Conservation (phyloP, 331 rosid species). For the Saraca asoca region DNA sequence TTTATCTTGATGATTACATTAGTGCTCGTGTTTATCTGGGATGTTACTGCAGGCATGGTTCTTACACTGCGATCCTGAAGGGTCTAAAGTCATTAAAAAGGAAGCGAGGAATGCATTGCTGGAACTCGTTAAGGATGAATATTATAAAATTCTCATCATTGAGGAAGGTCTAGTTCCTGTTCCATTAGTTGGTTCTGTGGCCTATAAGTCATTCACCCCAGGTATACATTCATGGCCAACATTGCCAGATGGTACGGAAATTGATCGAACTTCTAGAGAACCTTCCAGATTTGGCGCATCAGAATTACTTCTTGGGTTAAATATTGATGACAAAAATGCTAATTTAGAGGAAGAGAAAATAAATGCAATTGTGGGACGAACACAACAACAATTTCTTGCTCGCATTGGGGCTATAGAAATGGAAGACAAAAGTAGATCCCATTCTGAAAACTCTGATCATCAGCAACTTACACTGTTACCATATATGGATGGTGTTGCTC, state of each 20-base stretch:
- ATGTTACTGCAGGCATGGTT: conserved; percentile 61
- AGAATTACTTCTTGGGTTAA: conserved; percentile 76
- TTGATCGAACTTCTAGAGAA: conserved; percentile 55
- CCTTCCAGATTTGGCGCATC: conserved; percentile 84
- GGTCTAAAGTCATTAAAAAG: conserved; percentile 62
- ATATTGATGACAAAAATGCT: conserved; percentile 52
- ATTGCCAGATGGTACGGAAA: conserved; percentile 81
- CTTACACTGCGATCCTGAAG: conserved; percentile 44
- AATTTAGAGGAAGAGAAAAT: conserved; percentile 69
- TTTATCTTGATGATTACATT: conserved; percentile 24
- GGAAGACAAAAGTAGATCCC: conserved; percentile 46
- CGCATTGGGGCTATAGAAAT: conserved; percentile 77
- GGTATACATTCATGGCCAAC: conserved; percentile 60
- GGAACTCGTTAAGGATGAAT: conserved; percentile 70
- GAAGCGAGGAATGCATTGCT: conserved; percentile 85
- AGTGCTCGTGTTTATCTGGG: conserved; percentile 24
- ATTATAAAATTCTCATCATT: conserved; percentile 68
- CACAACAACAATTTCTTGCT: conserved; percentile 80
- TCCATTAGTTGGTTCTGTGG: conserved; percentile 75
- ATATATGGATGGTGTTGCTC: conserved; percentile 89
- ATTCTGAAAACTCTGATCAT: conserved; percentile 46
- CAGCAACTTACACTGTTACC: conserved; percentile 62
- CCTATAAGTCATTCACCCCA: conserved; percentile 76
- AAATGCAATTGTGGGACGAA: conserved; percentile 68
- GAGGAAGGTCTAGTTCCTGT: conserved; percentile 94